Conservation (phyloP, 148 eudicot species). For the Pharnaceum exiguum region DNA sequence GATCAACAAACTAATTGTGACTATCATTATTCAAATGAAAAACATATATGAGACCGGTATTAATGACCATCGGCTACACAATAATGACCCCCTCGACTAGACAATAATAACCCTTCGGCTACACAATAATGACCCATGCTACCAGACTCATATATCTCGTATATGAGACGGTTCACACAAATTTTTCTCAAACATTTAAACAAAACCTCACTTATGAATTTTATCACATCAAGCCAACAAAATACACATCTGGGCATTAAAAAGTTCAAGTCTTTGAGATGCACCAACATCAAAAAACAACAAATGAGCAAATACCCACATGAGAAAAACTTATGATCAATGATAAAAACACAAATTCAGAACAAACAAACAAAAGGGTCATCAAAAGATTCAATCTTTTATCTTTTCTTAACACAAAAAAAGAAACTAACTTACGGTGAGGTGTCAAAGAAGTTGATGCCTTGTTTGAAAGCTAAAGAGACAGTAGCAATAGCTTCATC, state of each 20-base stretch:
- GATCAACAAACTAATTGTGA: no score
- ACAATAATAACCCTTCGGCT: no score
- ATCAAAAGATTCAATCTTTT: background rate
- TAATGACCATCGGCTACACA: no score
- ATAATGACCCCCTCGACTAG: no score
- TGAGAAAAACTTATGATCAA: background rate
- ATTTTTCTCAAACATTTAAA: background rate
- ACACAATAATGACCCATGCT: no score
- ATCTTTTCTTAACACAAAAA: no score
- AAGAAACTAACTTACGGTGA: conserved; percentile 55
- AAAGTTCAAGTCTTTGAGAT: background rate
- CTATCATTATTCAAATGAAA: no score
- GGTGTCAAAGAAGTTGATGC: conserved; percentile 95
- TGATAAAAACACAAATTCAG: background rate
- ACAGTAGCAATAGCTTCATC: conserved; percentile 70
- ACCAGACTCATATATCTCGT: no score
- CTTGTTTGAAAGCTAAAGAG: conserved; percentile 53
- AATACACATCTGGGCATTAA: background rate
- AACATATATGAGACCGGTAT: no score
- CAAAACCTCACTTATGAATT: no score
- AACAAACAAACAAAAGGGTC: background rate
- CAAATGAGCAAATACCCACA: background rate
- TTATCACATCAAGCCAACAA: background rate
- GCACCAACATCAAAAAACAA: background rate
- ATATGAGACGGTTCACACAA: no score